These are phyloP conservation scores for Hyaloscypha bicolor DNA, from an alignment of 495 filamentous ascomycete species.

Conservation along the genomic window DNA sequence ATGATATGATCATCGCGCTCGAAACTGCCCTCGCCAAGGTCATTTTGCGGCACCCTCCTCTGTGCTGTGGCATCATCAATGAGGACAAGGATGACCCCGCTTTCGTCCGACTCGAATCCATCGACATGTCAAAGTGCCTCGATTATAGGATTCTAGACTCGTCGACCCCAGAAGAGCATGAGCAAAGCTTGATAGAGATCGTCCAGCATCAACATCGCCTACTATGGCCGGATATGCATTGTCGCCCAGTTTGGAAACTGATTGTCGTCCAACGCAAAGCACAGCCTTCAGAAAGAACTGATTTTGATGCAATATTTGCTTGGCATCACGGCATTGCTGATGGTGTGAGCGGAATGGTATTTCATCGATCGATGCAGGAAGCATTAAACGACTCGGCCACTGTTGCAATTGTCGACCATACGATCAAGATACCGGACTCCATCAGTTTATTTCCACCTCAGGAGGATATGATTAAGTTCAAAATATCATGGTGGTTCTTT, in stretches of 20 bases:
- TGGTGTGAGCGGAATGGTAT: conserved; percentile 35
- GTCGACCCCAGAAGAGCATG: conserved; percentile 4
- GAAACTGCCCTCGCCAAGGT: conserved; percentile 22
- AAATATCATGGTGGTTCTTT: conserved; percentile 18
- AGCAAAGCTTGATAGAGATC: conserved; percentile 14
- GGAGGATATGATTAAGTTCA: conserved; percentile 23
- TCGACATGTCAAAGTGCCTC: conserved; percentile 28
- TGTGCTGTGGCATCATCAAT: conserved; percentile 30
- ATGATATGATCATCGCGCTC: conserved; percentile 15
- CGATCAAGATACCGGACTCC: conserved; percentile 11
- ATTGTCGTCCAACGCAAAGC: conserved; percentile 25
- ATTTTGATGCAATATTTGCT: conserved; percentile 32
- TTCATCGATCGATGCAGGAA: conserved; percentile 30
- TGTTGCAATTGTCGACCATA: neutral
- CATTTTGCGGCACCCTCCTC: conserved; percentile 28
- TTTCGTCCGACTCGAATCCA: conserved; percentile 28
- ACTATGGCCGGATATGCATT: conserved; percentile 21
- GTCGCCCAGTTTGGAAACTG: conserved; percentile 33
- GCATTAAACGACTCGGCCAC: conserved; percentile 21
- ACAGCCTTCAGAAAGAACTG: neutral
- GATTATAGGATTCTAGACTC: conserved; percentile 18
- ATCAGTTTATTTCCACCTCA: conserved; percentile 15
- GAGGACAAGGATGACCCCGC: conserved; percentile 24
- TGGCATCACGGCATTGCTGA: conserved; percentile 36
- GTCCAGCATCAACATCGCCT: conserved; percentile 24